Base-by-base conservation (phyloP, 768 basidiomycete species). In the Suillus subalutaceus region DNA sequence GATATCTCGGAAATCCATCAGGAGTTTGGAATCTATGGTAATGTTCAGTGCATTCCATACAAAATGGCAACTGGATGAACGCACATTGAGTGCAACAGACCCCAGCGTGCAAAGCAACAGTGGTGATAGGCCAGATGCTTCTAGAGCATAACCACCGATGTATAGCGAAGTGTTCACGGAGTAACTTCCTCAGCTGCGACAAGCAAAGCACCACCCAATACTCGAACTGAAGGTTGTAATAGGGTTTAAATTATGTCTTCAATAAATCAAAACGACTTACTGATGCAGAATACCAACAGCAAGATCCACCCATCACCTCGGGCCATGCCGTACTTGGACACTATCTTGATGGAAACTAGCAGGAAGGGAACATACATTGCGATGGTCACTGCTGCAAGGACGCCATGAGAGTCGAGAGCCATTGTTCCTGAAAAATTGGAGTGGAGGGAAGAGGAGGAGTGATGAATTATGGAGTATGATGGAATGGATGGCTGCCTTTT, bases 271-370 rank as follows among this genome's bases (percentile, higher is more conserved):
- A 50, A n/a, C 15, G 40, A 79, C 86, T 72, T 67, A 89, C 89
- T 75, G 53, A 84, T 67, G 13, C 88, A 82, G 67, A 91, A 89
- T 15, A 89, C 75, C 55, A 85, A 79, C n/a, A 91, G 80, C 68
- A 86, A 85, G n/a, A 90, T 74, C 88, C 88, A 92, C 66, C 88
- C 90, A 38, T 83, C 86, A 73, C 88, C 84, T 52, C 83, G 80
- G 65, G 84, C 75, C 69, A 89, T 81, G 46, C 83, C 86, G 79
- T 90, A 87, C 40, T 82, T 85, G 60, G 81, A 71, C 58, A 82
- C 75, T 57, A 89, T 74, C 50, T 81, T 72, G 58, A 83, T 38
- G 1, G 86, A 80, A 44, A 88, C 62, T 62, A 79, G 67, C 26
- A 84, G 73, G 70, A 90, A 73, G 35, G 89, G 90, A 37, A 83